Conservation (phyloP, 2,329 filamentous ascomycete genomes). For the Paracoccidioides brasiliensis region DNA sequence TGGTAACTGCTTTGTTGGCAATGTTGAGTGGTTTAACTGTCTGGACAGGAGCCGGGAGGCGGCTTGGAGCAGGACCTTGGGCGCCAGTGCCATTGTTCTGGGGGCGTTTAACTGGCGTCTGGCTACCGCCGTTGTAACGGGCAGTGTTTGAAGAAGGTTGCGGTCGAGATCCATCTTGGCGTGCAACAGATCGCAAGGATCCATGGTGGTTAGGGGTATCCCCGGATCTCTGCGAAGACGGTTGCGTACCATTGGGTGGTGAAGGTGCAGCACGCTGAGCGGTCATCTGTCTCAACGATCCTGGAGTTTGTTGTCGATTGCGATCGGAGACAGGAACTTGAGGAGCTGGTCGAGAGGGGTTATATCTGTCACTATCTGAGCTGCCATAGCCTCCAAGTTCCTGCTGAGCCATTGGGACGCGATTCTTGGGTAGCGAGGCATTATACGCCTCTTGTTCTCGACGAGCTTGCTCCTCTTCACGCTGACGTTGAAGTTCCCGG, state of each 20-base stretch:
- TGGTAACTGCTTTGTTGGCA: slow-evolving; percentile 43
- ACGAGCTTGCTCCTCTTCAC: slow-evolving; percentile 48
- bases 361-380: slow-evolving; percentile 53
- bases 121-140: slow-evolving; percentile 23
- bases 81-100: slow-evolving; percentile 35
- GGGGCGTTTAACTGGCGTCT: slow-evolving; percentile 25
- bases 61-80: slow-evolving; percentile 42
- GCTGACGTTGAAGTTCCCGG: slow-evolving; percentile 25
- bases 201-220: slow-evolving; percentile 18
- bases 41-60: slow-evolving; percentile 42
- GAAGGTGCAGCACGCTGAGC: slow-evolving; percentile 77
- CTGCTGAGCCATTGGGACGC: slow-evolving; percentile 71
- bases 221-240: slow-evolving; percentile 16
- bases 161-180: slow-evolving; percentile 22
- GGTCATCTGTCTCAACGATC: slow-evolving; percentile 41
- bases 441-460: slow-evolving; percentile 82
- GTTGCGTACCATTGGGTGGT: slow-evolving; percentile 36
- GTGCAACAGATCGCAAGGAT: slow-evolving; percentile 23
- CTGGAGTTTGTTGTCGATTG: slow-evolving; percentile 37
- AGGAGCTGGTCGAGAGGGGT: slow-evolving; percentile 74
- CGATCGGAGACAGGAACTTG: slow-evolving; percentile 50
- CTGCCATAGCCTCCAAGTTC: slow-evolving; percentile 64
- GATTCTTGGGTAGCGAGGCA: slow-evolving; percentile 70
- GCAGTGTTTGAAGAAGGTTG: slow-evolving; percentile 15
- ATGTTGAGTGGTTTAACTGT: slow-evolving; percentile 68